Conservation (phyloP, 129 eudicot genomes). For the sunflower (Helianthus annuus) region HanXRQr2.0-SUNRISE NC_035439.2:65738481-65738980, state of each 20-base stretch:
- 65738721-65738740: conserved; percentile 51
- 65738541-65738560: conserved; percentile 57
- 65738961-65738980: conserved; percentile 67
- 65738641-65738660: conserved; percentile 48
- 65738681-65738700: conserved; percentile 44
- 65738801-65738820: conserved; percentile 34
- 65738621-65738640: conserved; percentile 44
- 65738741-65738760: conserved; percentile 63
- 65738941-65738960: conserved; percentile 70
- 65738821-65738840: conserved; percentile 39
- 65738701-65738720: conserved; percentile 66
- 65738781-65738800: conserved; percentile 67
- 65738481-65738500: conserved; percentile 34
- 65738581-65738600: conserved; percentile 44
- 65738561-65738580: conserved; percentile 60
- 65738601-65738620: conserved; percentile 56
- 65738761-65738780: conserved; percentile 53
- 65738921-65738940: conserved; percentile 46
- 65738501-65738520: conserved; percentile 48
- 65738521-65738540: conserved; percentile 49
- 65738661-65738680: conserved; percentile 54
- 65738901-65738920: conserved; percentile 42
- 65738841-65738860: conserved; percentile 33
- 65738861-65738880: conserved; percentile 59
- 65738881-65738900: conserved; percentile 50